Percentiles rank a stretch among this genome's conserved stretches.
phyloP scores from a whole-genome alignment of 345 rosid species.

The Citrus glauca region DNA sequence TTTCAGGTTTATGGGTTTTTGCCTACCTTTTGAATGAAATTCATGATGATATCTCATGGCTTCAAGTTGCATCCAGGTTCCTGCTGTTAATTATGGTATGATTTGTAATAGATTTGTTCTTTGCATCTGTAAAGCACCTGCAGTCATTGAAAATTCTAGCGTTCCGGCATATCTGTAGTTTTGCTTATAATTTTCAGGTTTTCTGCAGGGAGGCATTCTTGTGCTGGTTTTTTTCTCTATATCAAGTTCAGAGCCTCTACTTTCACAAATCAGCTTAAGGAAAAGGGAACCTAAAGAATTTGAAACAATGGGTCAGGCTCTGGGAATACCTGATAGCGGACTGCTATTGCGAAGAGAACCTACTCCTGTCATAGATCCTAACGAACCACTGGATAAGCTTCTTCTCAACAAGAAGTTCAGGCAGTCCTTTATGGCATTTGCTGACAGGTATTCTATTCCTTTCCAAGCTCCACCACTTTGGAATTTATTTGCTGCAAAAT shows the following conservation, averaged over 20 bases:
- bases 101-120: constrained; percentile 12
- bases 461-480: not conserved
- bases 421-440: constrained; percentile 83
- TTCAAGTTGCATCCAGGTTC: constrained; percentile 80
- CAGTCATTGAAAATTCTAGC: not conserved
- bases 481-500: not conserved
- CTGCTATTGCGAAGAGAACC: constrained; percentile 51
- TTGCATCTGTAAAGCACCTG: not conserved
- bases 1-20: constrained; percentile 61
- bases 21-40: constrained; percentile 72
- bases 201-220: constrained; percentile 63
- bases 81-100: constrained; percentile 66
- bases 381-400: constrained; percentile 82
- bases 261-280: constrained; percentile 80
- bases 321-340: constrained; percentile 89
- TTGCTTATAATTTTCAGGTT: constrained; percentile 29
- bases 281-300: constrained; percentile 56
- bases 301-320: constrained; percentile 79
- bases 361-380: constrained; percentile 42
- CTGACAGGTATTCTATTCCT: constrained; percentile 60
- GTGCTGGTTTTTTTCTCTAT: constrained; percentile 72
- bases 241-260: constrained; percentile 81
- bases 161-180: constrained; percentile 6
- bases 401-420: constrained; percentile 72
- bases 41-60: constrained; percentile 53